These are phyloP conservation scores for Celoporthe dispersa DNA, from an alignment of 2,329 filamentous ascomycete genomes.

Conservation along the genomic window DNA sequence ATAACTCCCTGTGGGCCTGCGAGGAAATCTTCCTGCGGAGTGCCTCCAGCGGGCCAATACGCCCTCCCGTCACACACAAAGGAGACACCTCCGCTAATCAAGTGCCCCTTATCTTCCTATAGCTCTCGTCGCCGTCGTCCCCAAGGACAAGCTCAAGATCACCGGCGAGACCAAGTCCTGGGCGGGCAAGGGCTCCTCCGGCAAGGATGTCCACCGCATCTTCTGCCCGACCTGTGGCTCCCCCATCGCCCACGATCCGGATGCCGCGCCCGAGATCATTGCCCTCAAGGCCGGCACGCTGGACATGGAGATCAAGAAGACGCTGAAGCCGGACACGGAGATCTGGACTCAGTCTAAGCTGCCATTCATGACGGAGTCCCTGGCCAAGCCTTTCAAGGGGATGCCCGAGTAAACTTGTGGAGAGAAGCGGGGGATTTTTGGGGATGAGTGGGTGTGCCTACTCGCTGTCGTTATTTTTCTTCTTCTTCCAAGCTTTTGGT, in stretches of 20 bases:
- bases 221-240: slow-evolving; percentile 73
- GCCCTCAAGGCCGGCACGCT: slow-evolving; percentile 71
- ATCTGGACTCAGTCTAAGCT: slow-evolving; percentile 73
- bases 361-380: slow-evolving; percentile 69
- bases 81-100: neutral
- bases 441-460: too few species aligned
- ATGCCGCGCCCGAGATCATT: slow-evolving; percentile 71
- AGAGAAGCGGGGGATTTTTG: neutral
- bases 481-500: neutral
- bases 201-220: slow-evolving; percentile 67
- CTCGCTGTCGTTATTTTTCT: too few species aligned
- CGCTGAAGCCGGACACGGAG: slow-evolving; percentile 69
- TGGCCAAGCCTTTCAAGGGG: slow-evolving; percentile 65
- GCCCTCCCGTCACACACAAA: neutral
- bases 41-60: neutral
- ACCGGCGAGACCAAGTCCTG: slow-evolving; percentile 69
- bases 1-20: neutral
- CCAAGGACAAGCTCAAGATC: slow-evolving; percentile 67
- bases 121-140: slow-evolving; percentile 70
- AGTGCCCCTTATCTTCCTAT: neutral
- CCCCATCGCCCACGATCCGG: slow-evolving; percentile 72
- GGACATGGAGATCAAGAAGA: slow-evolving; percentile 68
- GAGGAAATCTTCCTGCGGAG: neutral
- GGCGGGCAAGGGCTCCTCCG: slow-evolving; percentile 62
- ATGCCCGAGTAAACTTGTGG: slow-evolving; percentile 59